Evolutionary conservation across 441 rosid genomes (phyloP).

Genomic region (Monsonia emarginata): DNA sequence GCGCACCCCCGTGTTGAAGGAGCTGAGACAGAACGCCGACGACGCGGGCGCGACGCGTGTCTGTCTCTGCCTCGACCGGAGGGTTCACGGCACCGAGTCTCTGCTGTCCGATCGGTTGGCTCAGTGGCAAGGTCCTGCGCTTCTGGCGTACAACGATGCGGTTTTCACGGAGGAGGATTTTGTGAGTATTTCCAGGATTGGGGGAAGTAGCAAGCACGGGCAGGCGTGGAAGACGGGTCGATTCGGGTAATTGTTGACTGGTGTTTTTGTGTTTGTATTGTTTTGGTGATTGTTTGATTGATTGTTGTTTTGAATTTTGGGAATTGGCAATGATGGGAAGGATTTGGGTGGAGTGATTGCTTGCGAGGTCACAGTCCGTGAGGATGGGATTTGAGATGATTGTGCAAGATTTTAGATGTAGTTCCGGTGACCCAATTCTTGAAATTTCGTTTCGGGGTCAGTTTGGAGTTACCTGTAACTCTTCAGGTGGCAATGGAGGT

Average conservation of each 20-base stretch:
- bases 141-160: conserved; percentile 74
- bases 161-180: conserved; percentile 91
- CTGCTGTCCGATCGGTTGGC: conserved; percentile 55
- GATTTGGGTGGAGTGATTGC: not conserved
- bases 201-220: conserved; percentile 74
- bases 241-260: conserved; percentile 49
- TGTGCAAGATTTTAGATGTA: not conserved
- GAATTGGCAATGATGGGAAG: not conserved
- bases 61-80: conserved; percentile 79
- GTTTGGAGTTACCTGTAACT: not conserved
- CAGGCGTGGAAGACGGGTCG: conserved; percentile 91
- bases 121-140: conserved; percentile 88
- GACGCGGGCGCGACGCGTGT: conserved; percentile 87
- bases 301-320: not conserved
- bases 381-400: not conserved
- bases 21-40: conserved; percentile 89
- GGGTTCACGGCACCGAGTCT: conserved; percentile 45
- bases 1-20: conserved; percentile 87
- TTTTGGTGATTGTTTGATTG: not conserved
- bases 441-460: not conserved
- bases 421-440: not conserved
- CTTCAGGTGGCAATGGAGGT: not conserved
- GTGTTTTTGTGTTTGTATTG: not conserved
- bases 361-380: not conserved
- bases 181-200: conserved; percentile 75